These are phyloP conservation scores for Solanum verrucosum DNA, from an alignment of 257 asterid species.

Conservation along the genomic window DNA sequence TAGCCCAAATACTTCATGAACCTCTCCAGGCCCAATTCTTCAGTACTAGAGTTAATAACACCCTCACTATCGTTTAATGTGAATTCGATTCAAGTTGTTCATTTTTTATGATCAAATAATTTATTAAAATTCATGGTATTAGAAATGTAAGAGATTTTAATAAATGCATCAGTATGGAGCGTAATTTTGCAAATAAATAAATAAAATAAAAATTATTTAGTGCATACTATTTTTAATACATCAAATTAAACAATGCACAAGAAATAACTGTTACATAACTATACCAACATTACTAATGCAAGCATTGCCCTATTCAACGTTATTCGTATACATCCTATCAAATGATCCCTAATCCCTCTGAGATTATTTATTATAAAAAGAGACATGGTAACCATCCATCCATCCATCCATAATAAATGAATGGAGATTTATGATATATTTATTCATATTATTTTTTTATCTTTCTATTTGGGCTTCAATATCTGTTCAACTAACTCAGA, in stretches of 20 bases:
- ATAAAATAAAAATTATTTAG: too few relatives aligned
- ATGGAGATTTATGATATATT: neutral
- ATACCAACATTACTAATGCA: too few relatives aligned
- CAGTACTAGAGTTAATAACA: neutral
- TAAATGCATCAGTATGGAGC: neutral
- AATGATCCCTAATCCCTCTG: neutral
- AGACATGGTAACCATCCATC: neutral
- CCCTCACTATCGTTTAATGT: neutral
- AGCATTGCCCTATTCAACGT: too few relatives aligned
- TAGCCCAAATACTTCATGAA: neutral
- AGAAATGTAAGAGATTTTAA: too few relatives aligned
- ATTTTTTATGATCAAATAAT: neutral
- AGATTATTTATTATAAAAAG: neutral
- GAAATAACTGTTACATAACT: too few relatives aligned
- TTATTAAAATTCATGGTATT: too few relatives aligned
- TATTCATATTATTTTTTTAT: neutral
- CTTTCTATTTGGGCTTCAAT: neutral
- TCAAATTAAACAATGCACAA: neutral
- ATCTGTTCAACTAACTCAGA: neutral
- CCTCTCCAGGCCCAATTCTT: neutral
- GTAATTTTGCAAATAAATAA: too few relatives aligned
- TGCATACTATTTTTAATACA: too few relatives aligned
- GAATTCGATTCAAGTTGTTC: neutral
- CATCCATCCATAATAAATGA: neutral
- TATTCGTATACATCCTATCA: neutral